phyloP scores from a whole-genome alignment of 306 rosid species.

The Prunus mume region DNA sequence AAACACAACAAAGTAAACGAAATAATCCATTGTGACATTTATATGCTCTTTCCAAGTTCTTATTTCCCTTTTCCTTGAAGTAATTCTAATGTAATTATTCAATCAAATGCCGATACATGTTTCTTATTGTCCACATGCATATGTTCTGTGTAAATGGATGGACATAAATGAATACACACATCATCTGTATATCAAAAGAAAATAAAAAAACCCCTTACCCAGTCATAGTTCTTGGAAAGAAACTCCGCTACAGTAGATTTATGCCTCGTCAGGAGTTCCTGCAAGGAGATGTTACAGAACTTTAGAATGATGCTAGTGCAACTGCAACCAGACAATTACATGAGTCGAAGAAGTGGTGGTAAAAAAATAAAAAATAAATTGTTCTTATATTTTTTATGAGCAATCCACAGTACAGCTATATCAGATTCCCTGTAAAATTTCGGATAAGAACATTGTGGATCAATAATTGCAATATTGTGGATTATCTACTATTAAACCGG shows the following conservation, averaged over 20 bases:
- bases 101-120: background rate
- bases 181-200: background rate
- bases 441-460: background rate
- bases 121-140: background rate
- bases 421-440: background rate
- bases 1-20: too few relatives aligned
- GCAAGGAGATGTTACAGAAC: conserved; percentile 30
- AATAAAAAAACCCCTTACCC: conserved; percentile 50
- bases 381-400: background rate
- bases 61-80: background rate
- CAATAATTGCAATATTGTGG: background rate
- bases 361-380: background rate
- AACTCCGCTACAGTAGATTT: conserved; percentile 95
- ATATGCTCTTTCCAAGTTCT: background rate
- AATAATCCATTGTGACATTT: background rate
- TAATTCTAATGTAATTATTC: background rate
- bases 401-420: background rate
- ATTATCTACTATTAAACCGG: background rate
- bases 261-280: conserved; percentile 98
- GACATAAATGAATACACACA: background rate
- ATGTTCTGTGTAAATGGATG: background rate
- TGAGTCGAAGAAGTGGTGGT: conserved; percentile 4
- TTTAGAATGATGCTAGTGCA: conserved; percentile 8
- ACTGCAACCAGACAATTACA: background rate
- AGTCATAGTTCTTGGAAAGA: conserved; percentile 90